phyloP scores from a whole-genome alignment of 164 flowering plant species.

The Magnolia sinica region DNA sequence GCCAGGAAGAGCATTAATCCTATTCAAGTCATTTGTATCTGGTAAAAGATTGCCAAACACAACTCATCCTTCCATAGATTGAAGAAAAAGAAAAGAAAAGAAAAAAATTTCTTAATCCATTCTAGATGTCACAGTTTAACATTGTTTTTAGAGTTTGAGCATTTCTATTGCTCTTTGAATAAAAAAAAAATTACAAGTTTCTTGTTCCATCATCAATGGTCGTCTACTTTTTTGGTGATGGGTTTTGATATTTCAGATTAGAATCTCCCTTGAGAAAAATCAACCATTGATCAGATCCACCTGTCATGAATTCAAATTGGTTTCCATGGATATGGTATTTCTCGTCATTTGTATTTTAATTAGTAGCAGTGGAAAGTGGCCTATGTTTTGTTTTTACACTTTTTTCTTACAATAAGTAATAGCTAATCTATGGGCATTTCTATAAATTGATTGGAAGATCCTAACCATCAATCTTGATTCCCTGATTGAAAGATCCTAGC shows the following conservation, averaged over 20 bases:
- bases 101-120: not conserved
- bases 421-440: too few relatives aligned
- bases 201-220: not conserved
- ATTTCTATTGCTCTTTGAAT: not conserved
- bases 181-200: not conserved
- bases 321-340: too few relatives aligned
- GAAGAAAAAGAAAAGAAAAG: not conserved
- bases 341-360: too few relatives aligned
- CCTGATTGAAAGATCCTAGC: too few relatives aligned
- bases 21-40: conserved; percentile 68
- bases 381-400: too few relatives aligned
- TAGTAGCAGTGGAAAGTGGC: too few relatives aligned
- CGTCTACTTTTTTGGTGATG: not conserved
- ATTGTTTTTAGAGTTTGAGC: not conserved
- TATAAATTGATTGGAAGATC: too few relatives aligned
- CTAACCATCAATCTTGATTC: too few relatives aligned
- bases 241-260: not conserved
- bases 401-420: too few relatives aligned
- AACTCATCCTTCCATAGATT: conserved; percentile 40
- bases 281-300: too few relatives aligned
- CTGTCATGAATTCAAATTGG: too few relatives aligned
- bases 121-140: not conserved
- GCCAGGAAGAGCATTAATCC: conserved; percentile 81
- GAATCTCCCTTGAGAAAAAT: too few relatives aligned
- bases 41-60: conserved; percentile 71